phyloP scores from a whole-genome alignment of 139 green algal species.

The Micromonas commoda region DNA sequence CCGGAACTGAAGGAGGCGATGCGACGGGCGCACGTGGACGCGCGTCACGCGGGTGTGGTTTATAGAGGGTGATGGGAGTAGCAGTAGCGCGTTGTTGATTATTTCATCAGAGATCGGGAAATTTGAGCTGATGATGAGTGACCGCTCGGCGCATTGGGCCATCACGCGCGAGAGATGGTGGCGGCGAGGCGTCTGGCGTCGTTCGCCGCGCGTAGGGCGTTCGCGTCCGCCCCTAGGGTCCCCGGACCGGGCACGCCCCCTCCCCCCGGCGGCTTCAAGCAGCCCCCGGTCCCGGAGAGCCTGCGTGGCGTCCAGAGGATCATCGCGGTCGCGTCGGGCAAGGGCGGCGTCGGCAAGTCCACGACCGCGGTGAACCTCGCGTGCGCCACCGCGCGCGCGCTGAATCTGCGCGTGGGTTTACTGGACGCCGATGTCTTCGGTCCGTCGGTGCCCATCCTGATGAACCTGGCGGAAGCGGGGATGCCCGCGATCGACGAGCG shows the following conservation, averaged over 20 bases:
- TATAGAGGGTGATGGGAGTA: no score
- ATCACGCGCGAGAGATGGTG: neutral
- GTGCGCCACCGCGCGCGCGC: conserved; percentile 54
- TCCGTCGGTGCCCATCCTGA: conserved; percentile 72
- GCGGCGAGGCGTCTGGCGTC: neutral
- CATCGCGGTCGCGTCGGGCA: conserved; percentile 79
- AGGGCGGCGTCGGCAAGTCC: conserved; percentile 90
- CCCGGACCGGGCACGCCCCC: neutral
- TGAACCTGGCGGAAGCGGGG: conserved; percentile 58
- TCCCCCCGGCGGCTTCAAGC: neutral
- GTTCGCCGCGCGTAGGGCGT: no score
- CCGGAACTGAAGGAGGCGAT: no score
- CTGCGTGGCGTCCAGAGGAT: conserved; percentile 64
- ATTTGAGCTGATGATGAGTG: no score
- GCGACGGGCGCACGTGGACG: no score
- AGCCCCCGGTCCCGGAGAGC: neutral
- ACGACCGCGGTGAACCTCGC: conserved; percentile 88
- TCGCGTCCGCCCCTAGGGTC: neutral
- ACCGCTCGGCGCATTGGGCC: neutral
- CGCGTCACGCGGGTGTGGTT: no score
- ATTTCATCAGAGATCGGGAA: neutral
- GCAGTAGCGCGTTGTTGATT: no score
- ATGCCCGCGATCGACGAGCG: conserved; percentile 36
- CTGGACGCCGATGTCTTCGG: conserved; percentile 90
- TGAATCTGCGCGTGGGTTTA: conserved; percentile 68